A percentile compares a stretch with the other conserved stretches of the same genome.
Conservation (phyloP, 257 asterid species). For the Cruciata laevipes region DNA sequence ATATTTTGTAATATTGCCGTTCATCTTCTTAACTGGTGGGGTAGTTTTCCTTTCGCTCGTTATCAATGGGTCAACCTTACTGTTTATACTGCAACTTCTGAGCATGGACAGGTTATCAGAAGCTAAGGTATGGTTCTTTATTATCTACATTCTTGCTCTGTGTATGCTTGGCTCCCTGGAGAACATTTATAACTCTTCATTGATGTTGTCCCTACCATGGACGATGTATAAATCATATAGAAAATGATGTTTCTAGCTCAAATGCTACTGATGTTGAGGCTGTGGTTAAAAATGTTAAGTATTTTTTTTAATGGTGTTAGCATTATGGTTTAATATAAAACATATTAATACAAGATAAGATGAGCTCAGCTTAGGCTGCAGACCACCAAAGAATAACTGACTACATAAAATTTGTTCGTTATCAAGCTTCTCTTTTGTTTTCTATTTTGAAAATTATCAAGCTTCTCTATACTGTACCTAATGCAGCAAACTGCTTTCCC, state of each 20-base stretch:
- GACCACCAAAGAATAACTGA: neutral
- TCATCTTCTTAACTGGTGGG: conserved; percentile 94
- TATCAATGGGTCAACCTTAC: conserved; percentile 92
- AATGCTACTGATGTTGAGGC: too few species aligned
- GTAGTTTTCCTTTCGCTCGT: conserved; percentile 86
- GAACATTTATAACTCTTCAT: neutral
- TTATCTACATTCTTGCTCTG: conserved; percentile 1
- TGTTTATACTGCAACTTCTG: conserved; percentile 58
- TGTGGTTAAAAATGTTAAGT: too few species aligned
- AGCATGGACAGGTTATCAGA: conserved; percentile 71
- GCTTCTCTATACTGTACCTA: neutral
- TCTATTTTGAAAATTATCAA: too few species aligned
- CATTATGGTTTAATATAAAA: too few species aligned
- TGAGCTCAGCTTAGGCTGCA: neutral
- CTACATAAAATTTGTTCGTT: neutral
- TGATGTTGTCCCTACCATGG: neutral
- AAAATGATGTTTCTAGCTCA: neutral
- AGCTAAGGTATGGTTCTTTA: conserved; percentile 57
- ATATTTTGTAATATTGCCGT: conserved; percentile 54
- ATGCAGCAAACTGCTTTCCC: neutral
- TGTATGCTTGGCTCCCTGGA: neutral
- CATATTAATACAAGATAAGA: neutral
- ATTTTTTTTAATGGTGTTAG: too few species aligned
- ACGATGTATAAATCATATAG: neutral
- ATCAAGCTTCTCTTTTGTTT: too few species aligned